Conservation (phyloP, 108 stramenopile genomes). For the Bacterosira constricta region DNA sequence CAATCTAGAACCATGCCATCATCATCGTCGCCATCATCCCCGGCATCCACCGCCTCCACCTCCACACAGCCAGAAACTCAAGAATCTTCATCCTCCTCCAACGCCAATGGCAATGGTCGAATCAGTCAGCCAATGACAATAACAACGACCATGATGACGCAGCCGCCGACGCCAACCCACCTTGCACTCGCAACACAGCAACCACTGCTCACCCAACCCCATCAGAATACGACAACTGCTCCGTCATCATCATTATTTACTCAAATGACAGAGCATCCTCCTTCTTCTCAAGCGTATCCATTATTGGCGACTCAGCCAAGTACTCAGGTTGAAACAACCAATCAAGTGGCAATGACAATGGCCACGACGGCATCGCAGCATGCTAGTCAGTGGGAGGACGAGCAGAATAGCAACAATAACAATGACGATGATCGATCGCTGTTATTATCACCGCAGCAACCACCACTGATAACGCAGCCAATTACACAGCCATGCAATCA, state of each 20-base stretch:
- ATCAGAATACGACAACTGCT: background rate
- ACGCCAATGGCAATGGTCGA: too few relatives aligned
- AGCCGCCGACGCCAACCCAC: background rate
- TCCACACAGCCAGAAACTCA: too few relatives aligned
- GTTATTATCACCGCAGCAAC: background rate
- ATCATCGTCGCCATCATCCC: too few relatives aligned
- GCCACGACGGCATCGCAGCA: background rate
- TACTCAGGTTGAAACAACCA: background rate
- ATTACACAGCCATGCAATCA: background rate
- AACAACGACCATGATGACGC: background rate
- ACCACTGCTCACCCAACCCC: background rate
- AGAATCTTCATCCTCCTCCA: too few relatives aligned
- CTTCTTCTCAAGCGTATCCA: background rate
- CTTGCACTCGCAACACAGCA: background rate
- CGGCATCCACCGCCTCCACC: too few relatives aligned
- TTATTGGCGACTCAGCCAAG: background rate
- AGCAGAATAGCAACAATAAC: background rate
- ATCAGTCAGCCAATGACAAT: background rate
- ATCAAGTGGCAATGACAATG: background rate
- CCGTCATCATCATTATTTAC: background rate
- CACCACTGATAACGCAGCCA: background rate
- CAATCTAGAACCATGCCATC: too few relatives aligned
- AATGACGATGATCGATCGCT: background rate
- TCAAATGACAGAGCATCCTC: background rate
- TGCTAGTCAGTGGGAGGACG: background rate